Conservation (phyloP, 768 basidiomycete species). For the Pleurotus citrinopileatus region DNA sequence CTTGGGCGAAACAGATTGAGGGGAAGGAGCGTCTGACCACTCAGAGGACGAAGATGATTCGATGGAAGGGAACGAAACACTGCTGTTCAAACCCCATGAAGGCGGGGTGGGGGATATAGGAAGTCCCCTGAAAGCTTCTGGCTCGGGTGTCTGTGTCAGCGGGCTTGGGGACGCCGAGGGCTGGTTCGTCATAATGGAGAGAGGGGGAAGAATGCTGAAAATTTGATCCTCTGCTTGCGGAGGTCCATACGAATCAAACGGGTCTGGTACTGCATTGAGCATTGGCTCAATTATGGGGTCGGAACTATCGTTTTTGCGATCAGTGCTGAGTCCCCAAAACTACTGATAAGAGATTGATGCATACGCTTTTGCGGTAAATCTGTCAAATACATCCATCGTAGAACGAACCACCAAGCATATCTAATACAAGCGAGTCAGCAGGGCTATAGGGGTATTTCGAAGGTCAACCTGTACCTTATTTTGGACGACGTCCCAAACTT, state of each 20-base stretch:
- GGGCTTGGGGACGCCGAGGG: constrained; percentile 60
- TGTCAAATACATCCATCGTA: constrained; percentile 90
- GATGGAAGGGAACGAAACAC: constrained; percentile 38
- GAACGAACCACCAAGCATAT: constrained; percentile 83
- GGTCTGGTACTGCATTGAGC: constrained; percentile 86
- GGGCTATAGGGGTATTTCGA: constrained; percentile 5
- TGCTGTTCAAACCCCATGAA: constrained; percentile 51
- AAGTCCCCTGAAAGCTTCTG: constrained; percentile 29
- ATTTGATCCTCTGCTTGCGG: constrained; percentile 88
- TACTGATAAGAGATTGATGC: constrained; percentile 28
- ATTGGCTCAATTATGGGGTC: constrained; percentile 91
- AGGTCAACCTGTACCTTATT: constrained; percentile 52
- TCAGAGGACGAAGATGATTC: constrained; percentile 38
- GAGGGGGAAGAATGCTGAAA: constrained; percentile 87
- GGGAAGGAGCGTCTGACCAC: constrained; percentile 49
- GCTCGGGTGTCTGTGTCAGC: constrained; percentile 46
- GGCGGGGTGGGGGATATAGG: constrained; percentile 28
- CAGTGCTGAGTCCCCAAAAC: constrained; percentile 8
- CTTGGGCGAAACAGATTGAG: constrained; percentile 38
- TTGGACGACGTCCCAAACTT: constrained; percentile 93
- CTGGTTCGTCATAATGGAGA: constrained; percentile 63
- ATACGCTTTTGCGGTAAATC: constrained; percentile 82
- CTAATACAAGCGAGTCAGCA: constrained; percentile 30
- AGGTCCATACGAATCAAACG: constrained; percentile 90
- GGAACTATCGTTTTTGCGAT: constrained; percentile 41